Evolutionary conservation across 176 grass and related monocot species (phyloP), one percentile per base, ranked within the genome.

Genomic region (Avena insularis): DNA sequence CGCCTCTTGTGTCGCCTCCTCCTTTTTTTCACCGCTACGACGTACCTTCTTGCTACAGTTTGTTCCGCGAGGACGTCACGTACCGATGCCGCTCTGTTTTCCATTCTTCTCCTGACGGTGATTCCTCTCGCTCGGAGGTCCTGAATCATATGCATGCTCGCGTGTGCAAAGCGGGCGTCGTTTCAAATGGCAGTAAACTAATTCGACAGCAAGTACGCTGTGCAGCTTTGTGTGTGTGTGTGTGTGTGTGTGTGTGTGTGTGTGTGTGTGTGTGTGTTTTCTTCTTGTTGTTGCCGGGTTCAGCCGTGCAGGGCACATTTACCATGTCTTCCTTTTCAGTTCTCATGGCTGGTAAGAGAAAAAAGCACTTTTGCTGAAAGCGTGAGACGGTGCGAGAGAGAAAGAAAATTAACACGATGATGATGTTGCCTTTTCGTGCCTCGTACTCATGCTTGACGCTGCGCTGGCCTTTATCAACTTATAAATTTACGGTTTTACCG

Each of bases 1-100:
- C 84, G 89, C 58, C 47, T 87, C 74, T 87, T 90, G 76, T 84
- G 87, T 49, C 67, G 15, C 80, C 14, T 29, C 53, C 8, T 16
- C 6, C 9, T 7, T 11, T n/a, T 38, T 43, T 43, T 29, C 29
- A 23, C 8, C 3, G 17, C 20, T n/a, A 5, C 13, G 20, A 1
- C 77, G 79, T 9, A 53, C 63, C 51, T 29, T 55, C 5, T 71
- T 56, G 16, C 15, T 19, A 56, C 19, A 56, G 54, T 55, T 46
- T 31, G 73, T 73, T 51, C 53, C 20, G 79, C 64, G 27, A 71
- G 64, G 75, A 70, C 63, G 63, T 7, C 14, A 38, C 65, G 5
- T 15, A 31, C 48, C 2, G 9, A 10, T 54, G 51, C 65, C 54
- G 25, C 80, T 36, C 43, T 27, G 53, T n/a, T 53, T 67, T 48